Base-by-base conservation (phyloP, 768 basidiomycete species). In the Boletus rubropictus region DNA sequence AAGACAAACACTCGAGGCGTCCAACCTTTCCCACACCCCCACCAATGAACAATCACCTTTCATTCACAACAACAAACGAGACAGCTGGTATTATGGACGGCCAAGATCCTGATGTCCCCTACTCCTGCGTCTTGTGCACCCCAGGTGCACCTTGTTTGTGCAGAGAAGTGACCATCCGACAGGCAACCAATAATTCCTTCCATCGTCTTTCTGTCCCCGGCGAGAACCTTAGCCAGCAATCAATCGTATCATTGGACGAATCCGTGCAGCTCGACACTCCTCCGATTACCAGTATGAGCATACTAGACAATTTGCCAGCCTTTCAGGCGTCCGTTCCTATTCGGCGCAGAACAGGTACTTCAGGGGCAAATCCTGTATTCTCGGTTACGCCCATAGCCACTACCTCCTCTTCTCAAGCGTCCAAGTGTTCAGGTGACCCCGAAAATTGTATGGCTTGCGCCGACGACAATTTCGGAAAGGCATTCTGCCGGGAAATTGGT, bases 291-390 rank as follows among this genome's bases (percentile, higher is more conserved):
- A 52, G 63, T 25, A 50, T 68, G n/a, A 88, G 82, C 42, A 84
- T 86, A 46, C 73, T 89, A 33, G 86, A 89, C 48, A 81, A 86
- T 54, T 75, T 88, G 1, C 86, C 89, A 31, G 76, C 81, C 9
- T 91, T 86, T 62, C 85, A 91, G 56, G 81, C 89, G 0, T 78
- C 91, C 3, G 81, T 94, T 22, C 89, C 89, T 27, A 78, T 94
- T 31, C 84, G 84, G 44, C 81, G 84, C 33, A 75, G 78, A 25
- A 53, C 69, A 28, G 57, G 69, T 2, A 56, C 63, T 34, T 59
- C 69, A 14, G 66, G 64, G 5, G 55, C 65, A 29, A 78, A 75
- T 46, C 66, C 77, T 11, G 66, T 86, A 29, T 87, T 86, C 62
- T 76, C 80, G 8, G 65, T 76, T 35, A 69, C 76, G 17, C 58